These are phyloP conservation scores for Aspergillus panamensis DNA, from an alignment of 495 filamentous ascomycete genomes.

Conservation along the genomic window DNA sequence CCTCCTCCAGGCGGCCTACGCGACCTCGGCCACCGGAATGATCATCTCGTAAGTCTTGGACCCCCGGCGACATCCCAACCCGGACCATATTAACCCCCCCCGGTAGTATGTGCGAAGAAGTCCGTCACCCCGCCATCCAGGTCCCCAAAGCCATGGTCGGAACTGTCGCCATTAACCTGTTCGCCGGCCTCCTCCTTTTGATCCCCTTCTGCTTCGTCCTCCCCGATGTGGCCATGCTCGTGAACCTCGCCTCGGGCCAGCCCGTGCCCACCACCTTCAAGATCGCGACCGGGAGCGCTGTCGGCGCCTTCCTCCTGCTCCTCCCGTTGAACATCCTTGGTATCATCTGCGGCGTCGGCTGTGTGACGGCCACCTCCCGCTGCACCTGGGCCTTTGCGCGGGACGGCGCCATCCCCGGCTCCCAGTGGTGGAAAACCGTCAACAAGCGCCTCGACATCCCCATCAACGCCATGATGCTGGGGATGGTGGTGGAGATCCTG, in stretches of 20 bases:
- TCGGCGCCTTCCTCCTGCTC: conserved; percentile 54
- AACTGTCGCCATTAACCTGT: conserved; percentile 65
- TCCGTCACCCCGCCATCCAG: conserved; percentile 62
- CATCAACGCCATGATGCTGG: conserved; percentile 52
- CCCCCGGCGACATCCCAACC: neutral
- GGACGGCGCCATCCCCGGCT: conserved; percentile 52
- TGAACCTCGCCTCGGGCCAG: conserved; percentile 48
- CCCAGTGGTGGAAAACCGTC: conserved; percentile 45
- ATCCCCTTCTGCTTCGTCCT: conserved; percentile 63
- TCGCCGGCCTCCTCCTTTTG: conserved; percentile 67
- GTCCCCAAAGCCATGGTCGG: conserved; percentile 70
- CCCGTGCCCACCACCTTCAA: conserved; percentile 58
- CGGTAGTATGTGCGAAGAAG: conserved; percentile 57
- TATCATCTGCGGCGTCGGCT: conserved; percentile 52
- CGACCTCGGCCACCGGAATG: conserved; percentile 57
- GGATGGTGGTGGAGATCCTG: conserved; percentile 51
- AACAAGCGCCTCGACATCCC: conserved; percentile 52
- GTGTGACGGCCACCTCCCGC: conserved; percentile 56
- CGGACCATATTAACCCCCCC: neutral
- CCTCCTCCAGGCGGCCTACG: conserved; percentile 58
- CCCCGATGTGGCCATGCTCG: conserved; percentile 50
- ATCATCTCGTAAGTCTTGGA: conserved; percentile 40
- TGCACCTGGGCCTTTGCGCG: conserved; percentile 61
- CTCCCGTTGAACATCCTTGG: conserved; percentile 54
- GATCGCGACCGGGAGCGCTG: conserved; percentile 48